phyloP scores from a whole-genome alignment of 2,329 filamentous ascomycete genomes.

The Pseudogymnoascus sp. region DNA sequence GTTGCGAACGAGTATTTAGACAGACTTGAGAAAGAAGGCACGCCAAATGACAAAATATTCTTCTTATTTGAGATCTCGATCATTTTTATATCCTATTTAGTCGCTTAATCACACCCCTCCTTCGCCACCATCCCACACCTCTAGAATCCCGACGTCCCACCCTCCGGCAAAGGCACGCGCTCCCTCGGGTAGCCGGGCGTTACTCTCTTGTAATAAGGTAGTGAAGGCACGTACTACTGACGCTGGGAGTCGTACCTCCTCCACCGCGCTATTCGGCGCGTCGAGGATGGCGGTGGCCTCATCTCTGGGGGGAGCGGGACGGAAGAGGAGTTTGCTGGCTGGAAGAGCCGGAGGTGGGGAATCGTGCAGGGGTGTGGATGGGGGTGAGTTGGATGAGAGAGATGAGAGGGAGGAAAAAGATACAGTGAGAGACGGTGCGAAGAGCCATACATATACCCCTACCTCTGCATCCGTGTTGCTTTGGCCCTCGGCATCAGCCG shows the following conservation, averaged over 20 bases:
- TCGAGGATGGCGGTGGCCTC: constrained; percentile 43
- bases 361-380: constrained; percentile 32
- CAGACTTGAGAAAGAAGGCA: neutral
- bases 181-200: constrained; percentile 42
- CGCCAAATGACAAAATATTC: neutral
- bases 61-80: neutral
- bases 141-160: constrained; percentile 60
- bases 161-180: constrained; percentile 48
- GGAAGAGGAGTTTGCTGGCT: neutral
- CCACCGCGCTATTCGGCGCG: constrained; percentile 45
- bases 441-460: neutral
- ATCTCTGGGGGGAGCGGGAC: constrained; percentile 22
- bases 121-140: constrained; percentile 37
- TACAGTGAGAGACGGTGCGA: neutral
- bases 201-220: constrained; percentile 39
- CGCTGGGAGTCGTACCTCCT: constrained; percentile 48
- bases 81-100: neutral
- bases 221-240: constrained; percentile 40
- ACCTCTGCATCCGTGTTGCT: neutral
- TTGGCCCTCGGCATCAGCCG: neutral
- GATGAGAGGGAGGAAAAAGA: neutral
- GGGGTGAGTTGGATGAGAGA: constrained; percentile 25
- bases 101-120: neutral
- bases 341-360: neutral
- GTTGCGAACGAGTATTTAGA: neutral